Evolutionary conservation across 2,329 filamentous ascomycete species (phyloP).

Genomic region (Aspergillus fischeri): DNA sequence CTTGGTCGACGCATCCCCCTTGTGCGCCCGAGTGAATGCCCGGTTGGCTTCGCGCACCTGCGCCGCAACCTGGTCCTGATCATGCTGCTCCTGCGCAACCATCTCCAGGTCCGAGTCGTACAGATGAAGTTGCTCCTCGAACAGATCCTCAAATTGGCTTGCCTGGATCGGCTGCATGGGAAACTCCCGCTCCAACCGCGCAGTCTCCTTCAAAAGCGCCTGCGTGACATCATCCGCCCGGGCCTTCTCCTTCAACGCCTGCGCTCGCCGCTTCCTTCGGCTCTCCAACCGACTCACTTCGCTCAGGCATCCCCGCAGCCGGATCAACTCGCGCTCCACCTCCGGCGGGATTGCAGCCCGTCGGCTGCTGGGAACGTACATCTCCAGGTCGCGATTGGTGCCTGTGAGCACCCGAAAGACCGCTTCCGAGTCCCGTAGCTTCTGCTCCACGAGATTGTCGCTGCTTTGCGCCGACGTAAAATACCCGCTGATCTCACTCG

Average conservation of each 20-base stretch:
- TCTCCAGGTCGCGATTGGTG: conserved; percentile 74
- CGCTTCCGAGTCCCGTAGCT: conserved; percentile 71
- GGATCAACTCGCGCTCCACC: conserved; percentile 73
- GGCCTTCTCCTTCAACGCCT: conserved; percentile 72
- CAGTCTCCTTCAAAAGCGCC: conserved; percentile 77
- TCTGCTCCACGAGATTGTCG: conserved; percentile 69
- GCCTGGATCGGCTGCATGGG: conserved; percentile 80
- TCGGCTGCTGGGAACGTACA: conserved; percentile 83
- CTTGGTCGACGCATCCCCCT: conserved; percentile 60
- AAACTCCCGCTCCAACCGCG: conserved; percentile 78
- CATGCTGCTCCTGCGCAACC: conserved; percentile 65
- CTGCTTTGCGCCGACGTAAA: conserved; percentile 67
- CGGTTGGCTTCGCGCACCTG: conserved; percentile 72
- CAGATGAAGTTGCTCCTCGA: conserved; percentile 72
- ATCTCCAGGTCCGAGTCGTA: conserved; percentile 76
- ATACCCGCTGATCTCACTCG: conserved; percentile 79
- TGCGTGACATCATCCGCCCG: conserved; percentile 81
- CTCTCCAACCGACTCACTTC: conserved; percentile 81
- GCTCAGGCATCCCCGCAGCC: conserved; percentile 74
- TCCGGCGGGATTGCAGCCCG: conserved; percentile 73
- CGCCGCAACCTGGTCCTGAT: conserved; percentile 68
- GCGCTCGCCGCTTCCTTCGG: conserved; percentile 71
- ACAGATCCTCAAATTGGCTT: conserved; percentile 87
- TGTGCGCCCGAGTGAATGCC: conserved; percentile 69
- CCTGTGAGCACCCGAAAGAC: conserved; percentile 73